Percentiles rank a stretch among this genome's conserved stretches.
phyloP scores from a whole-genome alignment of 1,284 basidiomycete genomes.

The Fereydounia khargensis region DNA sequence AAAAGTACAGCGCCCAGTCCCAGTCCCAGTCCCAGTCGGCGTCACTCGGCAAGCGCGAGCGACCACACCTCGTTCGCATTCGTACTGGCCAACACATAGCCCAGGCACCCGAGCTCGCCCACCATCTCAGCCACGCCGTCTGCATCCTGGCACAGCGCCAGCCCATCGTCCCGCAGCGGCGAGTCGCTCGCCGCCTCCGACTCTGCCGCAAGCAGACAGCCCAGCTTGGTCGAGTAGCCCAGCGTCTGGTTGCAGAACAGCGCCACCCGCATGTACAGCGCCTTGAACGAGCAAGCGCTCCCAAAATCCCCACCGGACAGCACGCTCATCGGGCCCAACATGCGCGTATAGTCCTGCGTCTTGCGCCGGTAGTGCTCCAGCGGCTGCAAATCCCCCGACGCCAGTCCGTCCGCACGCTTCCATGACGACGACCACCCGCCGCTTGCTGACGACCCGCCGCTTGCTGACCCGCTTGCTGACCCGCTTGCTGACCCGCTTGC shows the following conservation, averaged over 20 bases:
- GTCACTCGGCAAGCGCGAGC: background rate
- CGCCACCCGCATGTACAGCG: slow-evolving; percentile 17
- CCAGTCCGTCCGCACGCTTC: background rate
- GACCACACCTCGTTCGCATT: slow-evolving; percentile 9
- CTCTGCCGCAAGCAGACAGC: slow-evolving; percentile 11
- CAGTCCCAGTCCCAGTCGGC: background rate
- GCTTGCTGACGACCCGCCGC: too few relatives aligned
- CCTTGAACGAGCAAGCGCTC: slow-evolving; percentile 5
- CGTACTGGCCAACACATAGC: slow-evolving; percentile 16
- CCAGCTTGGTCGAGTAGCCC: slow-evolving; percentile 7
- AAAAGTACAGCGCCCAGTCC: too few relatives aligned
- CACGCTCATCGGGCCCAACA: slow-evolving; percentile 24
- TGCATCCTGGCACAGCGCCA: slow-evolving; percentile 11
- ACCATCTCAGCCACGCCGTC: slow-evolving; percentile 14
- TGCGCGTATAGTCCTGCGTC: slow-evolving; percentile 26
- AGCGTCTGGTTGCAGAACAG: slow-evolving; percentile 22
- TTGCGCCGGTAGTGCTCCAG: slow-evolving; percentile 29
- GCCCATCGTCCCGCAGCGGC: slow-evolving; percentile 4
- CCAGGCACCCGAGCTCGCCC: slow-evolving; percentile 14
- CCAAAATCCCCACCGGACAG: slow-evolving; percentile 15
- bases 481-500: too few relatives aligned
- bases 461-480: too few relatives aligned
- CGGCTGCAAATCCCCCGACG: background rate
- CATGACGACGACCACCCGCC: too few relatives aligned
- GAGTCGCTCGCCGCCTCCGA: background rate